Evolutionary conservation across 331 rosid species (phyloP).

Genomic region (Malus hybrid): DNA sequence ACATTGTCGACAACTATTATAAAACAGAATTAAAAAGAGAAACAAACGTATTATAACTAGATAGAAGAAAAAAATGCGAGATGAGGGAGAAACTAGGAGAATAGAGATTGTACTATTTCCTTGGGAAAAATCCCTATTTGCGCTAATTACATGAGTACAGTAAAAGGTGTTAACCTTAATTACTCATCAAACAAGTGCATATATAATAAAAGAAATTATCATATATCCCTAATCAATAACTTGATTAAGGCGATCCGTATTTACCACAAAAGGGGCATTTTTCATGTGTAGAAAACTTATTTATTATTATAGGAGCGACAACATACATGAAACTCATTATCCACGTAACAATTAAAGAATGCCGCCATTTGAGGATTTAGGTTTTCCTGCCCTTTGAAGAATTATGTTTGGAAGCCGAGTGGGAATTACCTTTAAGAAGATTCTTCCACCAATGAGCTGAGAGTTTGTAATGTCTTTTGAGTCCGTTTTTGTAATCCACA

Average conservation of each 20-base stretch:
- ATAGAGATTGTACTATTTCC: neutral
- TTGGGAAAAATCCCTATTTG: no score
- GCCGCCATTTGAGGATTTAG: neutral
- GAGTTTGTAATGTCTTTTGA: neutral
- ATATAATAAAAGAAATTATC: neutral
- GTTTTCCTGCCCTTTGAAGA: neutral
- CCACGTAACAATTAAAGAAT: neutral
- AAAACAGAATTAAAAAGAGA: no score
- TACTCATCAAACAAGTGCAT: neutral
- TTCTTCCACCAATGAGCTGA: slow-evolving; percentile 5
- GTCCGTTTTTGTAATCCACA: slow-evolving; percentile 6
- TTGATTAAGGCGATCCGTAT: neutral
- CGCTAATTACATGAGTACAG: neutral
- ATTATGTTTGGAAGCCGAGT: neutral
- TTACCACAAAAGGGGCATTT: neutral
- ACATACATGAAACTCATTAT: neutral
- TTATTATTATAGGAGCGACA: neutral
- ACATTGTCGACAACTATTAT: no score
- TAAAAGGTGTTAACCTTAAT: neutral
- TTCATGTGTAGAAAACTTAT: neutral
- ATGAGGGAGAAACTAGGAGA: no score
- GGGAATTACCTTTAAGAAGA: neutral
- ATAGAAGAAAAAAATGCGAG: no score
- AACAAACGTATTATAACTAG: no score
- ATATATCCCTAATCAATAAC: neutral